Percentiles rank a stretch among this genome's conserved stretches.
Conservation (phyloP, 1,139 yeast genomes). For the Meyerozyma carpophila region DNA sequence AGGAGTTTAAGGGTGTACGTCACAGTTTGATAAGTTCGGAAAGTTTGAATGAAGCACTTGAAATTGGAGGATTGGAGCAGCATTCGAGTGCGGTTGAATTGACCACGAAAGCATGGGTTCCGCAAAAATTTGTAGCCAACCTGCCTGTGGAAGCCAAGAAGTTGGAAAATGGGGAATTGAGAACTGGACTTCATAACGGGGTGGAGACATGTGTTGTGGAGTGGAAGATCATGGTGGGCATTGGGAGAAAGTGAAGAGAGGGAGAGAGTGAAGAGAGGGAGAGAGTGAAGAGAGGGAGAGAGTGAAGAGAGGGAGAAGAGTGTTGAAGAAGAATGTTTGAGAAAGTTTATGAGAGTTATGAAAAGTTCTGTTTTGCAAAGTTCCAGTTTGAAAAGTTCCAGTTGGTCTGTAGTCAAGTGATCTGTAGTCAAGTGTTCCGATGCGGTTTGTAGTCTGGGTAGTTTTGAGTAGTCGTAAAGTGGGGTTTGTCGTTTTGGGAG, state of each 20-base stretch:
- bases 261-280: too few relatives aligned
- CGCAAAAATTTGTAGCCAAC: neutral
- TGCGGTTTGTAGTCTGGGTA: too few relatives aligned
- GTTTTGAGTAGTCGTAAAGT: too few relatives aligned
- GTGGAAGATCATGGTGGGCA: neutral
- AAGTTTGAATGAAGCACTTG: neutral
- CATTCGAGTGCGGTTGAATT: neutral
- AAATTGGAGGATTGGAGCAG: neutral
- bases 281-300: too few relatives aligned
- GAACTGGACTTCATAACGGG: neutral
- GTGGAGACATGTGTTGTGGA: neutral
- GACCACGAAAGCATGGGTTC: neutral
- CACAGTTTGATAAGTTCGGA: neutral
- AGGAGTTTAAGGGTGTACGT: neutral
- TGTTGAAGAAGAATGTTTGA: too few relatives aligned
- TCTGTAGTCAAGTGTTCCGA: too few relatives aligned
- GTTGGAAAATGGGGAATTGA: neutral
- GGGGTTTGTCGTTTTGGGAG: too few relatives aligned
- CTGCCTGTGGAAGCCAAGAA: neutral
- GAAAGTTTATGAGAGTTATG: too few relatives aligned
- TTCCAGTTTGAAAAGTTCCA: too few relatives aligned
- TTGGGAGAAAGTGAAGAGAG: neutral
- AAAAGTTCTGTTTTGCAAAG: too few relatives aligned
- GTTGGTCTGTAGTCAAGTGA: too few relatives aligned
- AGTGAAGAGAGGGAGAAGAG: too few relatives aligned